Conservation (phyloP, 805 yeast genomes). For the Hanseniaspora pseudoguilliermondii region DNA sequence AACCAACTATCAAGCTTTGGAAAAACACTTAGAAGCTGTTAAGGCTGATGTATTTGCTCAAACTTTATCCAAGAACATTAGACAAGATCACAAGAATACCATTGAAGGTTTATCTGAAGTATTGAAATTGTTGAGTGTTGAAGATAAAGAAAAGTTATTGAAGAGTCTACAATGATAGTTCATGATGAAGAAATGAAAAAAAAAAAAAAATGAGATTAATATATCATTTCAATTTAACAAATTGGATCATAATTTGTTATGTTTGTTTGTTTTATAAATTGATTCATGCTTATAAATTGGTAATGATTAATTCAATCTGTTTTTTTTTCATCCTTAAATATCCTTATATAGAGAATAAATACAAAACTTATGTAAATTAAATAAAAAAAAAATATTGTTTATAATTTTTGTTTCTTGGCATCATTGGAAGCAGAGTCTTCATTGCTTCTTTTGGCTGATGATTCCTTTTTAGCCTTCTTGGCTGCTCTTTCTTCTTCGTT, state of each 20-base stretch:
- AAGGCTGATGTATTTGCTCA: slow-evolving; percentile 56
- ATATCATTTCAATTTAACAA: not conserved
- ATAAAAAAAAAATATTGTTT: not conserved
- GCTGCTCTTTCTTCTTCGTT: slow-evolving; percentile 2
- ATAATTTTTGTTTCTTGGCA: slow-evolving; percentile 6
- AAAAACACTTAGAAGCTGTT: slow-evolving; percentile 47
- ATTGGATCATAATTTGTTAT: not conserved
- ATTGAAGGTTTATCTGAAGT: slow-evolving; percentile 46
- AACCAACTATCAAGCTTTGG: slow-evolving; percentile 53
- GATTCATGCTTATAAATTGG: slow-evolving; percentile 2
- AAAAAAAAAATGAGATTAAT: not conserved
- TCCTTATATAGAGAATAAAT: too few species aligned
- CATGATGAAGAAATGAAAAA: not conserved
- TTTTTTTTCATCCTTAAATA: not conserved
- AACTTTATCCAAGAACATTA: slow-evolving; percentile 46
- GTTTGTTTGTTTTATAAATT: slow-evolving; percentile 9
- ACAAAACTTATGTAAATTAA: not conserved
- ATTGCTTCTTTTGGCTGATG: not conserved
- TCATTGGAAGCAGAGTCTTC: not conserved
- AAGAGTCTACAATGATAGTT: slow-evolving; percentile 22
- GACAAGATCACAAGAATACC: slow-evolving; percentile 41
- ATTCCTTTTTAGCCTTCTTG: not conserved
- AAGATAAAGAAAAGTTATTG: slow-evolving; percentile 38
- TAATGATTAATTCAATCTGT: not conserved
- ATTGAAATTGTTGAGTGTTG: slow-evolving; percentile 38